Conservation (phyloP, 1,139 yeast genomes). For the Yamadazyma oceani region DNA sequence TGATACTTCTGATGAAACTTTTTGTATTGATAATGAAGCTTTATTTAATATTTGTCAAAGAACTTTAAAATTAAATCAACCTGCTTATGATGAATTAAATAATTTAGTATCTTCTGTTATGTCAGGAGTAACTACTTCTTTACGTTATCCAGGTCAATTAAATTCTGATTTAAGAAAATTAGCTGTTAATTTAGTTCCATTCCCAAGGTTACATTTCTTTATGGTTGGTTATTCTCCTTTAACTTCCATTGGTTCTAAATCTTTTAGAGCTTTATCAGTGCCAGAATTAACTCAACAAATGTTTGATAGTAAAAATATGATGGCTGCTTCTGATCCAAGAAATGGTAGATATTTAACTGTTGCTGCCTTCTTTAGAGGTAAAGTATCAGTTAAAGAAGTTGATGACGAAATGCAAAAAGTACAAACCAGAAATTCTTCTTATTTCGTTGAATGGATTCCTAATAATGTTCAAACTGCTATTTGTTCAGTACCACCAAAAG, state of each 20-base stretch:
- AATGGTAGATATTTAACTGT: slow-evolving; percentile 92
- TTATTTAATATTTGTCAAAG: slow-evolving; percentile 84
- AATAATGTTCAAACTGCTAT: slow-evolving; percentile 94
- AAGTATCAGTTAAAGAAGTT: slow-evolving; percentile 87
- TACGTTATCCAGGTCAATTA: slow-evolving; percentile 92
- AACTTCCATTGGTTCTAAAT: slow-evolving; percentile 74
- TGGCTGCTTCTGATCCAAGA: slow-evolving; percentile 93
- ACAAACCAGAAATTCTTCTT: slow-evolving; percentile 76
- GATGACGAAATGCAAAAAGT: slow-evolving; percentile 90
- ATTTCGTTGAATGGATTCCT: slow-evolving; percentile 96
- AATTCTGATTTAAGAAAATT: slow-evolving; percentile 88
- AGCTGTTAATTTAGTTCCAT: slow-evolving; percentile 91
- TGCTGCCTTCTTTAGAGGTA: slow-evolving; percentile 92
- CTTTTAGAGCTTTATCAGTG: slow-evolving; percentile 81
- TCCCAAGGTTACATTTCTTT: slow-evolving; percentile 92
- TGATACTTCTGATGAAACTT: slow-evolving; percentile 87
- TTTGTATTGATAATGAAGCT: slow-evolving; percentile 94
- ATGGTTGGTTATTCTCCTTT: slow-evolving; percentile 95
- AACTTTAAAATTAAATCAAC: slow-evolving; percentile 77
- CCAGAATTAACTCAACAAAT: slow-evolving; percentile 92
- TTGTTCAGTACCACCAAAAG: slow-evolving; percentile 87
- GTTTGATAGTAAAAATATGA: slow-evolving; percentile 89
- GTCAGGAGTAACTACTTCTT: slow-evolving; percentile 89
- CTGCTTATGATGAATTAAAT: slow-evolving; percentile 76
- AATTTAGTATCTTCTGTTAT: slow-evolving; percentile 82